Evolutionary conservation across 306 rosid species (phyloP).

Genomic region (Myrica gale): DNA sequence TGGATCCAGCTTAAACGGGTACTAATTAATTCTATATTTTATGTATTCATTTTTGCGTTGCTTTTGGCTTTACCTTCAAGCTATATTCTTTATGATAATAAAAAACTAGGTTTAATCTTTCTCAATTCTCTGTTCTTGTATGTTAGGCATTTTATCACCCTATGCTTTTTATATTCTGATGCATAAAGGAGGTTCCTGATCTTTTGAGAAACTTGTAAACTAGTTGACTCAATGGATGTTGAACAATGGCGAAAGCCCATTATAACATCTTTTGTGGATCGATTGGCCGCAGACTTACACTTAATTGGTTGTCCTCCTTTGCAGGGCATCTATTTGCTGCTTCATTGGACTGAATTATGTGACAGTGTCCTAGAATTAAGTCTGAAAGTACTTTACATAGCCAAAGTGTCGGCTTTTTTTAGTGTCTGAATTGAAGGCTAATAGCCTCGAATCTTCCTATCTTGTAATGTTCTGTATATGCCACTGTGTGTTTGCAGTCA

Average conservation of each 20-base stretch:
- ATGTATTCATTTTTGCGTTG: neutral
- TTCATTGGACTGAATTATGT: slow-evolving; percentile 21
- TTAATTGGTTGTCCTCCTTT: slow-evolving; percentile 18
- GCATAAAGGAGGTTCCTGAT: slow-evolving; percentile 23
- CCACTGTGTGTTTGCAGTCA: slow-evolving; percentile 17
- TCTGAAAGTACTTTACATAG: neutral
- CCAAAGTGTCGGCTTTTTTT: slow-evolving; percentile 4
- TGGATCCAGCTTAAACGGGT: neutral
- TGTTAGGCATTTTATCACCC: slow-evolving; percentile 7
- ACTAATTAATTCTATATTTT: neutral
- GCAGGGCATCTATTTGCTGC: slow-evolving; percentile 48
- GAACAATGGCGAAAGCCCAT: neutral
- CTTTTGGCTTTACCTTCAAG: slow-evolving; percentile 29
- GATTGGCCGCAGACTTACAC: neutral
- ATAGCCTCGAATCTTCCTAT: neutral
- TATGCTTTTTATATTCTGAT: slow-evolving; percentile 11
- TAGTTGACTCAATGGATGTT: slow-evolving; percentile 31
- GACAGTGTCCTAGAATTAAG: slow-evolving; percentile 10
- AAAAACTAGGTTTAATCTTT: slow-evolving; percentile 9
- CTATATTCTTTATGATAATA: slow-evolving; percentile 14
- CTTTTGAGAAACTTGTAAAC: slow-evolving; percentile 20
- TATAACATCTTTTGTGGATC: slow-evolving; percentile 1
- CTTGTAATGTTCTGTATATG: slow-evolving; percentile 23
- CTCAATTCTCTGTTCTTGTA: neutral
- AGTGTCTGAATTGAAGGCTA: slow-evolving; percentile 11